Base-by-base conservation (phyloP, 495 filamentous ascomycete species). In the Extremus antarcticus region DNA sequence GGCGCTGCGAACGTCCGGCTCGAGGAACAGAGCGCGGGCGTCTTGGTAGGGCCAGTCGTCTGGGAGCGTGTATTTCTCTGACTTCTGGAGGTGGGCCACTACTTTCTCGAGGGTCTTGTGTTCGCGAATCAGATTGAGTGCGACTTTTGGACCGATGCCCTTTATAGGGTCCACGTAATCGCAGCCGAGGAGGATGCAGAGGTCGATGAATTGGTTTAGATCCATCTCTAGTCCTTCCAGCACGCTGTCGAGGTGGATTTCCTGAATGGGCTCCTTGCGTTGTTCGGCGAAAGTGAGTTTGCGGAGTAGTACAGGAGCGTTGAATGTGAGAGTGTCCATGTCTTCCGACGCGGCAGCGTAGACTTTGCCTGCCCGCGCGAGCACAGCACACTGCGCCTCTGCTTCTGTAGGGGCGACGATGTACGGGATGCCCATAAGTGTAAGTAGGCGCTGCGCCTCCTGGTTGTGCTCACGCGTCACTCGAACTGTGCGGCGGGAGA, bases 321-420 rank as follows among this genome's bases (percentile, higher is more conserved):
- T 81, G 67, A 97, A 99, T 67, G 92, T 96, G 17, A 99, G 73
- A 0, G 92, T 99, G 65, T 99, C 92, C 92, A 99, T 99, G 73
- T 99, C 92, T 73, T 99, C 92, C 41, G 85, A 91, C 0, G 92
- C 92, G 23, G 92, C 92, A 16, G 90, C 92, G 60, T 92, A 99
- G 29, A 98, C 92, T 72, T 96, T 97, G 11, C 88, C 90, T 16
- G 87, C 92, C 51, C 87, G 77, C 1, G 92, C 92, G 51, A 99
- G 76, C 25, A 84, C 85, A 0, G 92, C 94, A 61, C 92, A 98
- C 64, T 98, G 92, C 1, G 92, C 92, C 72, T 98, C 92, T 4
- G 92, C 92, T 70, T 98, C 92, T 7, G 94, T 97, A 0, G 92
- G 92, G 0, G 92, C 94, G 67, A 92, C 77, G 48, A 98, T 91